A percentile compares a stretch with the other conserved stretches of the same genome.
Evolutionary conservation across 129 eudicot species (phyloP).

Genomic region (Pittosporum tobira): DNA sequence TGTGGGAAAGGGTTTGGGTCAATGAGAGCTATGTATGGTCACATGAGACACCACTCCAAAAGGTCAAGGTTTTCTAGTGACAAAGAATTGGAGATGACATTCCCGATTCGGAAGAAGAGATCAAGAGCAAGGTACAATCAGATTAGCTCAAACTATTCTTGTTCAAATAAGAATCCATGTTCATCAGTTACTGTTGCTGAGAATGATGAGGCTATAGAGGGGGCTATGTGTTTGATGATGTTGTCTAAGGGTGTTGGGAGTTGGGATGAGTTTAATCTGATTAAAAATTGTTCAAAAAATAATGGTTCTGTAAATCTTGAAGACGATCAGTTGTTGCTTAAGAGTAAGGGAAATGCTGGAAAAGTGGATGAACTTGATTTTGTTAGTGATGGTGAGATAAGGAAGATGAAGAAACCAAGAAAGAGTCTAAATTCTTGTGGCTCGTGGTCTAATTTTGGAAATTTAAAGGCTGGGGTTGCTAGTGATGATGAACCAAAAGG

Average conservation of each 20-base stretch:
- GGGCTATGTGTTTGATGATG: conserved; percentile 61
- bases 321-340: conserved; percentile 8
- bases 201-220: conserved; percentile 38
- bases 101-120: conserved; percentile 45
- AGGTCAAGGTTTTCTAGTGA: conserved; percentile 18
- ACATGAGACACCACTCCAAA: conserved; percentile 68
- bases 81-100: conserved; percentile 17
- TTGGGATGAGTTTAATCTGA: conserved; percentile 24
- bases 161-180: conserved; percentile 17
- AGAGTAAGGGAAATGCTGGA: not conserved
- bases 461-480: conserved; percentile 16
- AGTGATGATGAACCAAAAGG: conserved; percentile 15
- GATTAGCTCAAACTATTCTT: conserved; percentile 25
- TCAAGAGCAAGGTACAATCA: conserved; percentile 48
- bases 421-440: conserved; percentile 11
- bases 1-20: conserved; percentile 73
- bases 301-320: conserved; percentile 16
- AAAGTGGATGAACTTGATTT: not conserved
- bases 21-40: conserved; percentile 72
- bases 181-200: conserved; percentile 9
- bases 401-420: not conserved
- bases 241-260: conserved; percentile 50
- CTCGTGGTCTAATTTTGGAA: conserved; percentile 8
- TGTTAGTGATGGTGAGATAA: not conserved
- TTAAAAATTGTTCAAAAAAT: not conserved